A percentile compares a stretch with the other conserved stretches of the same genome.
These are phyloP conservation scores for Rhododendron henanense DNA, from an alignment of 148 eudicot species.

Conservation along the genomic window DNA sequence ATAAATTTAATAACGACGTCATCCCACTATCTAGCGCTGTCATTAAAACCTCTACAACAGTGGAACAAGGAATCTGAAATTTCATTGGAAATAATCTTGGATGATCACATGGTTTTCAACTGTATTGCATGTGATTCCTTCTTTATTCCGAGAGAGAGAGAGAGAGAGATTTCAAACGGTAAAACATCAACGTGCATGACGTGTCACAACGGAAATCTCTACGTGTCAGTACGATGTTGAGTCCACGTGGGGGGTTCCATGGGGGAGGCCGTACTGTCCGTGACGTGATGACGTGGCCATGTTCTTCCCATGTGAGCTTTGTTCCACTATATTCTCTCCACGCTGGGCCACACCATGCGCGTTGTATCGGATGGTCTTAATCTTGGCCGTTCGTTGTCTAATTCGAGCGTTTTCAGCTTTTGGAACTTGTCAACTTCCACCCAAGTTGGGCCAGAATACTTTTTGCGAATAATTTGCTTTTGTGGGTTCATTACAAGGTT, in stretches of 20 bases:
- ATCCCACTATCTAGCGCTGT: no score
- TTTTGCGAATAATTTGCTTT: background rate
- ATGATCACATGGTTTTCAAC: background rate
- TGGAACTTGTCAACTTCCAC: background rate
- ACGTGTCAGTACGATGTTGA: no score
- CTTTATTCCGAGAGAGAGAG: background rate
- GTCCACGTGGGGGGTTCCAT: background rate
- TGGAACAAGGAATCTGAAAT: background rate
- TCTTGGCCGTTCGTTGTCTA: background rate
- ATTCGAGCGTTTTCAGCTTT: background rate
- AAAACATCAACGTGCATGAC: background rate
- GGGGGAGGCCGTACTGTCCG: background rate
- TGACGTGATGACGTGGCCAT: conserved; percentile 7
- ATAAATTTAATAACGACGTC: no score
- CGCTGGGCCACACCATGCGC: background rate
- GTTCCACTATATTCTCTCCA: background rate
- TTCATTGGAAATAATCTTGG: background rate
- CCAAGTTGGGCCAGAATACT: background rate
- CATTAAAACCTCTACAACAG: background rate
- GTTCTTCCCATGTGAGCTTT: background rate
- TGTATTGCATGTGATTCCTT: background rate
- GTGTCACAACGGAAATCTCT: background rate
- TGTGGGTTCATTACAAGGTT: background rate
- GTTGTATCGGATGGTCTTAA: background rate
- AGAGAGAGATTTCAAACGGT: background rate